Conservation (phyloP, 148 eudicot species). For the Polygonum aviculare region DNA sequence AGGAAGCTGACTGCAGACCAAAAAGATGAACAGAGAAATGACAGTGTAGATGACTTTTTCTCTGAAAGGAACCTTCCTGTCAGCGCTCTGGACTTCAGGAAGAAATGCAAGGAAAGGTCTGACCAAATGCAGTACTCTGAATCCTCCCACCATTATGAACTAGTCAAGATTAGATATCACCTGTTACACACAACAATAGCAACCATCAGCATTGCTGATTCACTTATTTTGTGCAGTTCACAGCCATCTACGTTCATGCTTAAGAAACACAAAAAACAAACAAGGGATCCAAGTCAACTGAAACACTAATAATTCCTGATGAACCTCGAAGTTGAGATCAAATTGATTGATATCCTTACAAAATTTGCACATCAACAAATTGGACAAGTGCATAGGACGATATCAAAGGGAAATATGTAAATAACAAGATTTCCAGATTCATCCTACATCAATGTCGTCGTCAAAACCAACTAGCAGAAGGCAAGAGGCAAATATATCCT, state of each 20-base stretch:
- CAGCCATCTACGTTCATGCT: not conserved
- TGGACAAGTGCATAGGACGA: not conserved
- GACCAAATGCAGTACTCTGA: conserved; percentile 73
- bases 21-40: conserved; percentile 64
- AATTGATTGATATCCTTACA: not conserved
- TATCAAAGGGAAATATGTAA: not conserved
- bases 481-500: not conserved
- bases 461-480: not conserved
- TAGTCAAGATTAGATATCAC: conserved; percentile 16
- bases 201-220: conserved; percentile 1
- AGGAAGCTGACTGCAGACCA: conserved; percentile 88
- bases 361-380: not conserved
- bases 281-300: not conserved
- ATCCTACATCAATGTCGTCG: not conserved
- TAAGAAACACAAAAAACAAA: not conserved
- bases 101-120: conserved; percentile 69
- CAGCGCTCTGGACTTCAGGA: conserved; percentile 75
- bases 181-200: conserved; percentile 13
- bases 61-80: conserved; percentile 72
- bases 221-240: not conserved
- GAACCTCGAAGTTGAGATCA: not conserved
- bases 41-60: conserved; percentile 91
- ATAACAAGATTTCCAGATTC: not conserved
- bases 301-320: not conserved
- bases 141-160: conserved; percentile 67